These are phyloP conservation scores for Coprinopsis marcescibilis DNA, from an alignment of 768 basidiomycete species.

Conservation along the genomic window DNA sequence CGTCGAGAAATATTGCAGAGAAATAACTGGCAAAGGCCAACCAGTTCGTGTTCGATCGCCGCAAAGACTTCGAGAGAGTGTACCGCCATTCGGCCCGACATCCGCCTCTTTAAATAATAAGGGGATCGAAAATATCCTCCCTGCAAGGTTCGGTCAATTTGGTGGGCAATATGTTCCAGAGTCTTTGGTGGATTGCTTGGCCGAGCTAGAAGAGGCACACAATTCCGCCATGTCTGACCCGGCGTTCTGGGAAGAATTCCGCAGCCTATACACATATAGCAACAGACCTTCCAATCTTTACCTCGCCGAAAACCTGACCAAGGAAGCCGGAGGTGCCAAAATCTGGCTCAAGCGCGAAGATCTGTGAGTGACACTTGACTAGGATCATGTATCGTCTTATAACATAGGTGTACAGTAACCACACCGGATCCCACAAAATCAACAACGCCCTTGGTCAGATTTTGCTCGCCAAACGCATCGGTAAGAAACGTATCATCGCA, in stretches of 20 bases:
- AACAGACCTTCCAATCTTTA: conserved; percentile 92
- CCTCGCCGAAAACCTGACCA: conserved; percentile 85
- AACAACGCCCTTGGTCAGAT: conserved; percentile 99
- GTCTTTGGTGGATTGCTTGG: conserved; percentile 86
- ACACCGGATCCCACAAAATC: conserved; percentile 98
- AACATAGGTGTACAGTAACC: conserved; percentile 55
- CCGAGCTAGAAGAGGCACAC: conserved; percentile 89
- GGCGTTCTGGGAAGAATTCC: conserved; percentile 88
- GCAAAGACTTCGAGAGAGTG: conserved; percentile 20
- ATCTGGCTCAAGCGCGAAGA: conserved; percentile 99
- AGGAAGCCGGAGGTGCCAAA: conserved; percentile 85
- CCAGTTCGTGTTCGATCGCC: conserved; percentile 31
- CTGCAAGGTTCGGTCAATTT: conserved; percentile 87
- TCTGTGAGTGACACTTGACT: conserved; percentile 43
- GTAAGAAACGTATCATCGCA: conserved; percentile 96
- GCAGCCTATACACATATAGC: conserved; percentile 85
- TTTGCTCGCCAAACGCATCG: conserved; percentile 86
- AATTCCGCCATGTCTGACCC: conserved; percentile 83
- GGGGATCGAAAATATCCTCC: conserved; percentile 38
- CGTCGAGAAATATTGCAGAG: conserved; percentile 70
- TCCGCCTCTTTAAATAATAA: neutral
- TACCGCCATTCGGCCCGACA: conserved; percentile 9
- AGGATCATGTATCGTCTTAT: neutral
- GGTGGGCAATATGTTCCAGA: conserved; percentile 98
- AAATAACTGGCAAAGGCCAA: conserved; percentile 48